Evolutionary conservation across 2,329 filamentous ascomycete species (phyloP), one percentile per base, ranked within the genome.

Genomic region (Dactylonectria estremocensis): DNA sequence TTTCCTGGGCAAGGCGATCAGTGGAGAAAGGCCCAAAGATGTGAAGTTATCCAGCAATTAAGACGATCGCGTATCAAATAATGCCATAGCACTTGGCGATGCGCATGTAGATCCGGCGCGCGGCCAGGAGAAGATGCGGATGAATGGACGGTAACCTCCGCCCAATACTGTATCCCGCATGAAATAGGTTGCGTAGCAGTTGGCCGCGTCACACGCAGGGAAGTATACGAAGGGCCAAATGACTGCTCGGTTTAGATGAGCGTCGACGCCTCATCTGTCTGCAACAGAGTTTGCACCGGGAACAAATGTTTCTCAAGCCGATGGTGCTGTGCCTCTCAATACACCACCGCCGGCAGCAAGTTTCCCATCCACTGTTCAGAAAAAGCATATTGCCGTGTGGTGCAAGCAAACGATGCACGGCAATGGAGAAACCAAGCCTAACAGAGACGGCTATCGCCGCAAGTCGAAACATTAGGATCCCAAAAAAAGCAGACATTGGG

Each of bases 391-490:
- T 31, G n/a, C 18, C n/a, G 13, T 33, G 45, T 43, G 10, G n/a
- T 9, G 45, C 31, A 31, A 20, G 18, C 6, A 14, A 16, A 54
- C 40, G 7, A n/a, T 33, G n/a, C n/a, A 24, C 40, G 55, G 63
- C 50, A 49, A 28, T 43, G 50, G 52, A 28, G 18, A 28, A 18
- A 4, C 31, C 49, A 35, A 60, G 20, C 33, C 57, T 46, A 52
- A 57, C 7, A 66, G 35, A 14, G 49, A n/a, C 57, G 66, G 58
- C 49, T 24, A 56, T 55, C 70, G 69, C 74, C 74, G 72, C 61
- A 76, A 76, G 62, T 72, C 72, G 71, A 76, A 76, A 76, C 74
- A 55, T 48, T 40, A 67, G 56, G 66, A 43, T 53, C 64, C 65
- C 37, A 66, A 57, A 69, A 71, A 67, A 67, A 66, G 72, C 61